Base-by-base conservation (phyloP, 148 eudicot species). In the Silene conica region DNA sequence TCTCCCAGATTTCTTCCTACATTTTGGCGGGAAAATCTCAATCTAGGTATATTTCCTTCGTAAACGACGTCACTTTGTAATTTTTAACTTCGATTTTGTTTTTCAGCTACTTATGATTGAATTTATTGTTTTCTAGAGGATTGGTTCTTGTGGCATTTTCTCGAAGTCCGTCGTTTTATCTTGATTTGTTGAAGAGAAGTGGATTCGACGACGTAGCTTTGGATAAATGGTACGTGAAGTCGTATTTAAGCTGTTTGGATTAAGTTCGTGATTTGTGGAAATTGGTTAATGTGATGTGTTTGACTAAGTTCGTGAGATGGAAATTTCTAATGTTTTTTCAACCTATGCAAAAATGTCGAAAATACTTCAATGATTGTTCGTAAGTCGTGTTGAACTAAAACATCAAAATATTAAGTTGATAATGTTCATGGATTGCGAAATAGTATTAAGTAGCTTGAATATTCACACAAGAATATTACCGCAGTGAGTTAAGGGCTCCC, bases 21-120 rank as follows among this genome's bases (percentile, higher is more conserved):
- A 87, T 91, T 83, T 81, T 82, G 78, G 86, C 92, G 78, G 85
- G 79, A 73, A 93, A 91, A 77, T 88, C 97, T 57, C 90, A 89
- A 38, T 86, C 91, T 4, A 85, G 81, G 98, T 90, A 8, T 46
- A 57, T 74, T 75, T 23, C 5, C 45, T 41, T 52, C 12, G 0
- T 0, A 65, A 13, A 50, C 25, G 52, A 66, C 55, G 20, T 23
- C 21, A 54, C 14, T 19, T 41, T 13, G 38, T 52, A 10, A 43
- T 6, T 8, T 69, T 21, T 3, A 1, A 4, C 48, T 3, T 25
- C 12, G 46, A 11, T 6, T 31, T 11, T 2, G 18, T 48, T 7
- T 5, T 21, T 54, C 55, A 0, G 58, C 25, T 22, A 14, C 9
- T 9, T n/a, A 18, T 16, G 18, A n/a, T 28, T n/a, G 12, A 0